Conservation (phyloP, 148 eudicot genomes). For the Euryodendron excelsum region DNA sequence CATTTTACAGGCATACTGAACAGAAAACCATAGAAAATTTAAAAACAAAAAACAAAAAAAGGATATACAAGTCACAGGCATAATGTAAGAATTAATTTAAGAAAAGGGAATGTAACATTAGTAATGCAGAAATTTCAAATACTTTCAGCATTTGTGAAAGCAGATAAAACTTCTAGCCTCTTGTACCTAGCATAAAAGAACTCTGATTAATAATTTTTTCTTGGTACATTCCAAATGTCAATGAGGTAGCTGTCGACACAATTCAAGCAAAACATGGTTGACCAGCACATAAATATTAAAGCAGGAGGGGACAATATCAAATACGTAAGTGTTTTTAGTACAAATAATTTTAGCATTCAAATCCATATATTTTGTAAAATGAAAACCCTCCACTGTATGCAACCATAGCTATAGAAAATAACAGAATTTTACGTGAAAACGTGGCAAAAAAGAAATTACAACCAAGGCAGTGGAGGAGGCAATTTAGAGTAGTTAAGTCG, state of each 20-base stretch:
- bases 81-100: background rate
- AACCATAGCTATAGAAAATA: background rate
- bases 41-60: background rate
- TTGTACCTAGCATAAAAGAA: conserved; percentile 63
- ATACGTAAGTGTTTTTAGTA: background rate
- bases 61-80: background rate
- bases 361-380: background rate
- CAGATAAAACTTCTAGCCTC: conserved; percentile 93
- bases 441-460: background rate
- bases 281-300: background rate
- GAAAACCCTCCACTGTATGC: background rate
- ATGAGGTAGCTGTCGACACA: background rate
- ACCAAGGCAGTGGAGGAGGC: background rate
- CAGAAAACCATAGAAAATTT: background rate
- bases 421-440: background rate
- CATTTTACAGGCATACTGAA: background rate
- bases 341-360: background rate
- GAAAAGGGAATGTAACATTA: conserved; percentile 2
- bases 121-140: conserved; percentile 3
- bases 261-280: background rate
- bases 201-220: background rate
- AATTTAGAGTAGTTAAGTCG: background rate
- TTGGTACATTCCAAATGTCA: background rate
- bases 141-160: conserved; percentile 99
- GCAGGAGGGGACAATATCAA: conserved; percentile 1